phyloP scores from a whole-genome alignment of 2,329 filamentous ascomycete genomes.

The Hymenoscyphus albidus region DNA sequence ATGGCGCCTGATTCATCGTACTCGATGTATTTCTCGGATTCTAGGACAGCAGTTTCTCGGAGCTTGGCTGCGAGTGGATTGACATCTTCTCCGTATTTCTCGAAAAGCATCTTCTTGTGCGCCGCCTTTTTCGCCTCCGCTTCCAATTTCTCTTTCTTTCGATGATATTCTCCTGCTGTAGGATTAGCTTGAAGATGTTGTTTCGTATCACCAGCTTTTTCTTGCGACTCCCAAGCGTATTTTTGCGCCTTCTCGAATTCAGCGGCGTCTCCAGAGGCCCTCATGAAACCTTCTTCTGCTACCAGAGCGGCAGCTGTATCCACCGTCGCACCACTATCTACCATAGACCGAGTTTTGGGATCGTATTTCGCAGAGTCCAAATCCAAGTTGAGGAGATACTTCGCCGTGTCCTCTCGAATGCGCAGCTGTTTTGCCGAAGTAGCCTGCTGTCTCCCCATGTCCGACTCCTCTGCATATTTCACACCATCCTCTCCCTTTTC shows the following conservation, averaged over 20 bases:
- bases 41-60: conserved; percentile 64
- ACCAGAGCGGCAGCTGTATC: conserved; percentile 79
- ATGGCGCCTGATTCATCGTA: conserved; percentile 88
- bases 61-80: conserved; percentile 56
- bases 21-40: conserved; percentile 85
- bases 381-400: conserved; percentile 92
- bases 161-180: conserved; percentile 80
- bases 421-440: conserved; percentile 88
- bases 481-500: conserved; percentile 56
- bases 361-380: conserved; percentile 97
- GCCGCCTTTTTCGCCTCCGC: conserved; percentile 64
- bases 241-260: conserved; percentile 87
- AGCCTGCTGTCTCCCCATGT: conserved; percentile 91
- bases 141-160: conserved; percentile 76
- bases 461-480: conserved; percentile 89
- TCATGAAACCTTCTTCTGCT: conserved; percentile 89
- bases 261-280: conserved; percentile 82
- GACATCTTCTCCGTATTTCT: conserved; percentile 76
- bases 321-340: conserved; percentile 75
- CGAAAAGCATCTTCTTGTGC: conserved; percentile 65
- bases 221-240: conserved; percentile 95
- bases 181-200: conserved; percentile 95
- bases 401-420: conserved; percentile 93
- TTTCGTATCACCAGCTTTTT: conserved; percentile 71
- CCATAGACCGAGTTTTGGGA: conserved; percentile 89